Evolutionary conservation across 2,329 filamentous ascomycete genomes (phyloP).

Genomic region (Aspergillus uvarum): DNA sequence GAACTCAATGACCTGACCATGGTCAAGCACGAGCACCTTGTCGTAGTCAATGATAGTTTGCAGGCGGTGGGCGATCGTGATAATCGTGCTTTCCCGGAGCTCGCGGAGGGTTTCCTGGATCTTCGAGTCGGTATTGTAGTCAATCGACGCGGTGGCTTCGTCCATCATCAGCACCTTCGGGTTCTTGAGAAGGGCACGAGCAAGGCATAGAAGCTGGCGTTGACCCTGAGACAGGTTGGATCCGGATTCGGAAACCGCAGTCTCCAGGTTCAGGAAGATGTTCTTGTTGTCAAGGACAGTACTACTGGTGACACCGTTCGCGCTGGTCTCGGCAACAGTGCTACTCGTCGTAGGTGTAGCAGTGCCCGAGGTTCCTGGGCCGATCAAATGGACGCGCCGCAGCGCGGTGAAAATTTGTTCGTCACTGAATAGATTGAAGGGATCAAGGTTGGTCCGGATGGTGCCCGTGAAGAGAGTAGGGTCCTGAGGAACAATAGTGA

Average conservation of each 20-base stretch:
- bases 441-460: slow-evolving; percentile 87
- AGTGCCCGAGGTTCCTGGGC: slow-evolving; percentile 35
- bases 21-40: slow-evolving; percentile 91
- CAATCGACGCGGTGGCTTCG: slow-evolving; percentile 95
- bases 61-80: slow-evolving; percentile 92
- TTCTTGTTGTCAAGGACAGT: slow-evolving; percentile 76
- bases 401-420: slow-evolving; percentile 86
- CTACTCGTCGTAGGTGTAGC: slow-evolving; percentile 36
- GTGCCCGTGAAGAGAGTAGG: slow-evolving; percentile 89
- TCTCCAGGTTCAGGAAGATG: slow-evolving; percentile 83
- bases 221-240: slow-evolving; percentile 95
- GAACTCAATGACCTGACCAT: slow-evolving; percentile 82
- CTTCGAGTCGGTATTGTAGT: slow-evolving; percentile 92
- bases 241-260: slow-evolving; percentile 82
- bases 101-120: slow-evolving; percentile 97
- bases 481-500: slow-evolving; percentile 97
- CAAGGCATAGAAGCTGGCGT: slow-evolving; percentile 88
- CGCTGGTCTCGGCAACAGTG: slow-evolving; percentile 25
- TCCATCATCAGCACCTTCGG: slow-evolving; percentile 98
- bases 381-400: slow-evolving; percentile 82
- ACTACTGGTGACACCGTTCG: slow-evolving; percentile 22
- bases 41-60: slow-evolving; percentile 98
- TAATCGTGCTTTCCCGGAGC: slow-evolving; percentile 80
- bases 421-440: slow-evolving; percentile 84
- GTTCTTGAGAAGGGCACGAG: slow-evolving; percentile 84